These are phyloP conservation scores for Candida hispaniensis DNA, from an alignment of 805 yeast genomes.

Conservation along the genomic window DNA sequence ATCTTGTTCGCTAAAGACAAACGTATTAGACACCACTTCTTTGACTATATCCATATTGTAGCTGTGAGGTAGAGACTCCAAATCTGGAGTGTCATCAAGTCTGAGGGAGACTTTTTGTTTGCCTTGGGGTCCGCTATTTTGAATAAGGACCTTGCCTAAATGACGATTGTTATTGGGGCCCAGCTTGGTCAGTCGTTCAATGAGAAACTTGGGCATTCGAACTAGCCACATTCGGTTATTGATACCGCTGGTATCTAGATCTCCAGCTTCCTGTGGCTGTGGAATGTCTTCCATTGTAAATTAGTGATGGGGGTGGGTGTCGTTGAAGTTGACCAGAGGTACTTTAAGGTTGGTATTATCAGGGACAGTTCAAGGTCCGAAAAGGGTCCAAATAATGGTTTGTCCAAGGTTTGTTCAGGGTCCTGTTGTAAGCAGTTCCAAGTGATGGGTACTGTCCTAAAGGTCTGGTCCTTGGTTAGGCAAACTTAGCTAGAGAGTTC, in stretches of 20 bases:
- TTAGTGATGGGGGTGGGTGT: too few relatives aligned
- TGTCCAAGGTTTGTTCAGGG: too few relatives aligned
- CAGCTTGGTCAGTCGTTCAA: slow-evolving; percentile 66
- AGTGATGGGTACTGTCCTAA: too few relatives aligned
- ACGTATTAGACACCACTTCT: slow-evolving; percentile 73
- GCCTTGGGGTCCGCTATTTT: slow-evolving; percentile 29
- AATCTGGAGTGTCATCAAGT: slow-evolving; percentile 32
- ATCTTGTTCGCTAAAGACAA: slow-evolving; percentile 79
- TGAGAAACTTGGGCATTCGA: slow-evolving; percentile 75
- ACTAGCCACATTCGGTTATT: slow-evolving; percentile 84
- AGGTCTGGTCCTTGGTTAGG: too few relatives aligned
- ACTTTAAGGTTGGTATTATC: too few relatives aligned
- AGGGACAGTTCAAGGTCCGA: too few relatives aligned
- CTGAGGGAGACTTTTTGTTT: slow-evolving; percentile 29
- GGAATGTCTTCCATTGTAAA: too few relatives aligned
- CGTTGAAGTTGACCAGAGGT: too few relatives aligned
- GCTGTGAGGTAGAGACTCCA: slow-evolving; percentile 61
- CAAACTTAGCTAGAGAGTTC: too few relatives aligned
- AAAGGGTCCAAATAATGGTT: too few relatives aligned
- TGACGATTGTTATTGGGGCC: slow-evolving; percentile 58
- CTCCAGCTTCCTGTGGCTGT: too few relatives aligned
- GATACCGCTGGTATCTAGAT: slow-evolving; percentile 55
- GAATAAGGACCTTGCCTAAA: slow-evolving; percentile 64
- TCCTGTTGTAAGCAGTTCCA: too few relatives aligned
- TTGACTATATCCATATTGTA: slow-evolving; percentile 73